Evolutionary conservation across 768 basidiomycete species (phyloP), one percentile per base, ranked within the genome.

Genomic region (Pholiota microspora): DNA sequence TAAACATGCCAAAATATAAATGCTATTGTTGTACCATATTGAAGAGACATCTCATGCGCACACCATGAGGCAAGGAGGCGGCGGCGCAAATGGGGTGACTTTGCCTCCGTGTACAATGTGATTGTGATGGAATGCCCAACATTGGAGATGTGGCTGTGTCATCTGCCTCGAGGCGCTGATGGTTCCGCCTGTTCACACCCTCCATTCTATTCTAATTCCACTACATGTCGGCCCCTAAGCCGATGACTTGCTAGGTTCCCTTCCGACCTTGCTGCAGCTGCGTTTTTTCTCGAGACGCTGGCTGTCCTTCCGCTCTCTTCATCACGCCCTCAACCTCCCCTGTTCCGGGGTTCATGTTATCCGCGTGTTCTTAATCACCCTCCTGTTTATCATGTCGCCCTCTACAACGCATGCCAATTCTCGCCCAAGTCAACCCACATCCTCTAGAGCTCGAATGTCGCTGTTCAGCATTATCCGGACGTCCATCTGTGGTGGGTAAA

Each of bases 381-480:
- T 29, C 54, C 58, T 57, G 65, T 72, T 76, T 77, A 80, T 78
- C 76, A 79, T 76, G 76, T 65, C 67, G 57, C 57, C 67, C 56
- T 59, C 65, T 44, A 60, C 67, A 62, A 58, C 65, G 56, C 53
- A 64, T 54, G 59, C 56, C 55, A 61, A 59, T 59, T 60, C 64
- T 66, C 67, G 61, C 61, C 64, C 63, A 53, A 60, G 55, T 54
- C 64, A 64, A 55, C 65, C 65, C 55, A 61, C 63, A 52, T 55
- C 63, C 59, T 63, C 67, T 54, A 73, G 69, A 65, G 65, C 68
- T 63, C 69, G 78, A 61, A 89, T 90, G 88, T 80, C 86, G 59
- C 80, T 81, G 60, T 90, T 92, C 77, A 87, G 82, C 69, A 82
- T 82, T 60, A 73, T 88, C 66, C 78, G 89, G 64, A 74, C 77